Conservation (phyloP, 345 rosid genomes). For the Lepidium sativum region DNA sequence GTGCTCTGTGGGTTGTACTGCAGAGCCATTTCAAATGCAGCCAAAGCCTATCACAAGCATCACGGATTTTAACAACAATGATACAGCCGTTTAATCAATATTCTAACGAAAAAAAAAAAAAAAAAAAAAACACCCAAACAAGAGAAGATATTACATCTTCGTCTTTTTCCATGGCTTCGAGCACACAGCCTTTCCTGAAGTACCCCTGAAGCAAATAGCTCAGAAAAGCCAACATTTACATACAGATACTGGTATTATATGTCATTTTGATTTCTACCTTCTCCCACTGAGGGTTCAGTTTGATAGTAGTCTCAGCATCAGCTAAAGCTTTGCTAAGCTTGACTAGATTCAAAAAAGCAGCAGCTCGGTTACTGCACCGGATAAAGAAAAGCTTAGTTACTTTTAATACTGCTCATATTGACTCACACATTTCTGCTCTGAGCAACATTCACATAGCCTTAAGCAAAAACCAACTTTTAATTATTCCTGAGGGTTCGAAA, state of each 20-base stretch:
- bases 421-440: neutral
- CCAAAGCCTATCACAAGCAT: conserved; percentile 48
- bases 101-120: neutral
- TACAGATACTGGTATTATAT: neutral
- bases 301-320: conserved; percentile 84
- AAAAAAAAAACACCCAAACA: neutral
- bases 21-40: conserved; percentile 67
- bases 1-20: conserved; percentile 73
- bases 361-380: conserved; percentile 78
- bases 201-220: conserved; percentile 51
- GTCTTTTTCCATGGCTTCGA: conserved; percentile 91
- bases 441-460: conserved; percentile 1
- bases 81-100: neutral
- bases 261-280: conserved; percentile 41
- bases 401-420: neutral
- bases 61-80: neutral
- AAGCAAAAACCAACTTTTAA: too few relatives aligned
- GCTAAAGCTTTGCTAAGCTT: conserved; percentile 90
- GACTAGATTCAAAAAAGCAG: conserved; percentile 80
- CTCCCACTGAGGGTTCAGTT: conserved; percentile 85
- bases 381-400: neutral
- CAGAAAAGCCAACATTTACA: neutral
- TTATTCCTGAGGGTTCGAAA: too few relatives aligned
- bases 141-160: conserved; percentile 53
- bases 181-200: conserved; percentile 91